Evolutionary conservation across 768 basidiomycete genomes (phyloP).

Genomic region (Tricholoma furcatifolium): DNA sequence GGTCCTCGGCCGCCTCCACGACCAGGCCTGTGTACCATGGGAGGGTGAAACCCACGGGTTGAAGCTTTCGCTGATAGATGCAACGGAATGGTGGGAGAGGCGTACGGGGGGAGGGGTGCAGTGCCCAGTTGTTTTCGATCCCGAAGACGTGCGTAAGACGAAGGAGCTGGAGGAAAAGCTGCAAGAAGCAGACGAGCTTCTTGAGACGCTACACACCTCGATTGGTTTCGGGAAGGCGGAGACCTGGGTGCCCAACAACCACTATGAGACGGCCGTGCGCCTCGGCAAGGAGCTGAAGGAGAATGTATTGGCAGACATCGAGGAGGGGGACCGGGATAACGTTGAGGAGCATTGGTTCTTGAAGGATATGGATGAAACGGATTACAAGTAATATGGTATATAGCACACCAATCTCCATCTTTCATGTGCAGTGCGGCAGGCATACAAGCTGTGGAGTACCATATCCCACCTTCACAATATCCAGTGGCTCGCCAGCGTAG

Average conservation of each 20-base stretch:
- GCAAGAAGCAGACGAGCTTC: conserved; percentile 27
- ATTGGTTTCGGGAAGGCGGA: conserved; percentile 37
- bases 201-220: conserved; percentile 27
- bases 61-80: conserved; percentile 45
- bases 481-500: too few relatives aligned
- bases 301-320: too few relatives aligned
- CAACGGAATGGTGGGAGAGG: conserved; percentile 39
- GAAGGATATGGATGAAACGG: too few relatives aligned
- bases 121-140: conserved; percentile 47
- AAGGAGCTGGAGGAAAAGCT: conserved; percentile 32
- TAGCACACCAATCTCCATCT: too few relatives aligned
- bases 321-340: too few relatives aligned
- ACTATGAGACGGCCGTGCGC: background rate
- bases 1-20: conserved; percentile 42
- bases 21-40: conserved; percentile 43
- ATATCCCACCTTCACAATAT: too few relatives aligned
- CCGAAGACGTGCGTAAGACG: conserved; percentile 43
- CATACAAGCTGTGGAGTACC: too few relatives aligned
- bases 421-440: too few relatives aligned
- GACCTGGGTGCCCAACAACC: conserved; percentile 32
- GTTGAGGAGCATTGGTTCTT: too few relatives aligned
- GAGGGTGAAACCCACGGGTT: conserved; percentile 49
- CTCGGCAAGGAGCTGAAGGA: too few relatives aligned
- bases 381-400: too few relatives aligned
- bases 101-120: conserved; percentile 35